Conservation (phyloP, 2,329 filamentous ascomycete genomes). For the Myriosclerotinia scirpicola region DNA sequence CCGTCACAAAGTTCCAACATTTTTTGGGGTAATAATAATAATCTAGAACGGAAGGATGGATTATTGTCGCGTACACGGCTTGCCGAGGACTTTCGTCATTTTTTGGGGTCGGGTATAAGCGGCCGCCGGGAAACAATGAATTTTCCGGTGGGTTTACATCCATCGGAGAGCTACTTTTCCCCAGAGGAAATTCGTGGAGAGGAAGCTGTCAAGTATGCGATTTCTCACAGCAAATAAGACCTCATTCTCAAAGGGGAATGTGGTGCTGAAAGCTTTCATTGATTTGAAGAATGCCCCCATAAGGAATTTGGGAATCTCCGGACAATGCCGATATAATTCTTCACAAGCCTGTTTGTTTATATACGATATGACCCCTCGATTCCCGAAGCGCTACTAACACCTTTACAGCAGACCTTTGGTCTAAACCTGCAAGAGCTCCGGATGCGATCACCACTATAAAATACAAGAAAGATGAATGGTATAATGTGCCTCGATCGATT, state of each 20-base stretch:
- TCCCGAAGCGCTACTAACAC: not conserved
- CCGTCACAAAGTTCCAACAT: constrained; percentile 3
- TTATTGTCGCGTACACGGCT: not conserved
- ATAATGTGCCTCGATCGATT: constrained; percentile 78
- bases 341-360: constrained; percentile 30
- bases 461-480: constrained; percentile 76
- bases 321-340: constrained; percentile 37
- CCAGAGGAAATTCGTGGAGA: not conserved
- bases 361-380: not conserved
- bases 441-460: constrained; percentile 47
- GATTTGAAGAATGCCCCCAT: constrained; percentile 30
- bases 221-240: constrained; percentile 27
- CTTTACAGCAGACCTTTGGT: not conserved
- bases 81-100: constrained; percentile 12
- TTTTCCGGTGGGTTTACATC: constrained; percentile 5
- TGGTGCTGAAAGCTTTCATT: constrained; percentile 29
- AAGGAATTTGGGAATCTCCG: constrained; percentile 29
- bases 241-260: constrained; percentile 27
- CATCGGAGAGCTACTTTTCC: not conserved
- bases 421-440: constrained; percentile 1
- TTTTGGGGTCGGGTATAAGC: not conserved
- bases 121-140: constrained; percentile 1
- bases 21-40: not conserved
- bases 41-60: not conserved
- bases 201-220: constrained; percentile 31